Evolutionary conservation across 495 filamentous ascomycete species (phyloP), one percentile per base, ranked within the genome.

Genomic region (Penicillium steckii): DNA sequence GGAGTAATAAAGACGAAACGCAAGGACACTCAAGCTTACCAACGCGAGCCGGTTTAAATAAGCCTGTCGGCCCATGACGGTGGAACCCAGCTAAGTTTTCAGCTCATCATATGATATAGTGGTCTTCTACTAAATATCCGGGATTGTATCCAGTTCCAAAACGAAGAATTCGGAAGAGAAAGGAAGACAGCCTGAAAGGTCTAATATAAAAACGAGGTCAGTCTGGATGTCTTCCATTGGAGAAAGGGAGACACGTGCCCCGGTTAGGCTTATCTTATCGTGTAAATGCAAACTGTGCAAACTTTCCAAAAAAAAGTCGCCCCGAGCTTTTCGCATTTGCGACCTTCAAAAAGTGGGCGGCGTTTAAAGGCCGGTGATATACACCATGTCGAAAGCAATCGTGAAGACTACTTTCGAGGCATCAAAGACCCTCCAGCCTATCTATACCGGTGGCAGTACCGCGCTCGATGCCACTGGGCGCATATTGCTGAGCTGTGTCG

Each of bases 361-460:
- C 48, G 50, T 60, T 44, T 44, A 54, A 52, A 35, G 42, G 55
- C 52, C 50, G 41, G 48, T 46, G 42, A 48, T 47, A 56, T 27
- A 59, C 44, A 64, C 59, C 54, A 80, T 79, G 77, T 74, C 76
- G 35, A 70, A 76, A 69, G 66, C 66, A 55, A 67, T 68, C 48
- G 67, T 78, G 45, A 87, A 89, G 76, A 97, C 91, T 21, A 95
- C 95, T 33, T 99, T 96, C 66, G 87, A 92, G 67, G 80, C 86
- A 47, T 76, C 75, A 54, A 82, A 85, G 52, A 84, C 87, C 21
- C 90, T 99, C 38, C 89, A 91, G 59, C 95, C 94, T 29, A 91
- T 97, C 38, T 96, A 93, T 68, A 95, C 92, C 24, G 93, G 94
- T 49, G 94, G 94, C 43, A 85, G 85, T 61, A 87, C 93, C 55